Evolutionary conservation across 1,284 basidiomycete genomes (phyloP).

Genomic region (Fistulinella staudtii): DNA sequence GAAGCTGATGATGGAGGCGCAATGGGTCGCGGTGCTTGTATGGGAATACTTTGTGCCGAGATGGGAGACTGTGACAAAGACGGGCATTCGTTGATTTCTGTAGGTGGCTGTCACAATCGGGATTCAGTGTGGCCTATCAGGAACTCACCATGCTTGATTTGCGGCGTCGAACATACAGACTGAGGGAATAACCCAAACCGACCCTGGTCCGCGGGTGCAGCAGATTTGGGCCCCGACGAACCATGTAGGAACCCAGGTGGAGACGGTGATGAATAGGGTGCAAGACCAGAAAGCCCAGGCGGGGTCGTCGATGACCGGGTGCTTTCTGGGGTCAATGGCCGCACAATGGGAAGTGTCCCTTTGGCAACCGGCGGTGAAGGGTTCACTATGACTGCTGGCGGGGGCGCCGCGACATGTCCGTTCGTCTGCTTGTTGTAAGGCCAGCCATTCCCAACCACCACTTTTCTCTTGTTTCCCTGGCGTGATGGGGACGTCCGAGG

Average conservation of each 20-base stretch:
- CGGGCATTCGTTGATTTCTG: constrained; percentile 24
- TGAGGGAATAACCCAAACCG: constrained; percentile 19
- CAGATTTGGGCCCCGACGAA: constrained; percentile 25
- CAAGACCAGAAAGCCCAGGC: constrained; percentile 34
- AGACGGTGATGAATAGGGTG: constrained; percentile 38
- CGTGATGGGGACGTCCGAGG: constrained; percentile 14
- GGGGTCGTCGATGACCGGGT: constrained; percentile 34
- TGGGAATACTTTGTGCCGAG: constrained; percentile 18
- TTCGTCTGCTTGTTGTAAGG: constrained; percentile 29
- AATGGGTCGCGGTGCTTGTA: constrained; percentile 30
- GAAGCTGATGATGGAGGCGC: constrained; percentile 19
- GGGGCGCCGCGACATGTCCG: constrained; percentile 10
- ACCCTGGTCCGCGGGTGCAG: constrained; percentile 14
- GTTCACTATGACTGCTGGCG: constrained; percentile 3
- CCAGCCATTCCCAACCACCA: constrained; percentile 37
- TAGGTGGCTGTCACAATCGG: not conserved
- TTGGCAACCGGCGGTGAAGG: constrained; percentile 18
- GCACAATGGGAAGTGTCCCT: constrained; percentile 11
- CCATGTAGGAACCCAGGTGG: constrained; percentile 33
- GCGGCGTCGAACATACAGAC: constrained; percentile 21
- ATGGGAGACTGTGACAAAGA: constrained; percentile 17
- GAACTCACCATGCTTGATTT: constrained; percentile 30
- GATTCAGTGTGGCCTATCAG: not conserved
- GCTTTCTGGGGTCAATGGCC: constrained; percentile 30
- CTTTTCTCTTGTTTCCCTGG: constrained; percentile 18